Evolutionary conservation across 176 grass and related monocot genomes (phyloP), one percentile per base, ranked within the genome.

Genomic region (Pontederia crassipes): DNA sequence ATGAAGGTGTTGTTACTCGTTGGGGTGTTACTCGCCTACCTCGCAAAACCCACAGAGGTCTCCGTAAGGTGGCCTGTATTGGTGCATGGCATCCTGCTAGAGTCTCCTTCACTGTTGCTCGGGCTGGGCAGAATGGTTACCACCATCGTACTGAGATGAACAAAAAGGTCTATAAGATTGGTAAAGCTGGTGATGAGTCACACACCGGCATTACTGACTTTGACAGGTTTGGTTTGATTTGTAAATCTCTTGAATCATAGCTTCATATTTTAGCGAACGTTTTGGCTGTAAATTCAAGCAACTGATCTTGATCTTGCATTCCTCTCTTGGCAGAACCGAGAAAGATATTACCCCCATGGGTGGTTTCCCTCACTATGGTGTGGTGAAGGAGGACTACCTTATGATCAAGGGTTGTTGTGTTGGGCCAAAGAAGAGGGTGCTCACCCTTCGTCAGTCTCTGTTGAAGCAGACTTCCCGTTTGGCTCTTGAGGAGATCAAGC

Each of bases 291-390:
- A 24, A 24, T 24, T 24, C 20, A 24, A 24, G 20, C 20, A 24
- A 24, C 20, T 24, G 20, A 58, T 20, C 27, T 20, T 58, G 55
- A 58, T 8, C 16, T 58, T 16, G 18, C 27, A 58, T 18, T 12
- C 0, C 8, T 0, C 4, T 45, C 26, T 14, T 78, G 12, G 61
- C 82, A 95, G 90, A 80, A 95, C 90, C 9, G 90, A 95, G 73
- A 95, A 95, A 74, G 90, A 89, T 59, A 89, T 95, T 27, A 95
- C 90, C 10, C 90, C 90, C 16, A 95, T 95, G 80, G 90, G 90
- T 65, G 90, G 90, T 26, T 95, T 95, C 80, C 90, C 86, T 1
- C 90, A 95, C 80, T 89, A 89, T 12, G 90, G 90, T 77, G 58
- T 86, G 0, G 90, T 95, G 55, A 95, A 95, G 74, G 86, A 69